Conservation (phyloP, 768 basidiomycete species). For the Ephemerocybe angulata region DNA sequence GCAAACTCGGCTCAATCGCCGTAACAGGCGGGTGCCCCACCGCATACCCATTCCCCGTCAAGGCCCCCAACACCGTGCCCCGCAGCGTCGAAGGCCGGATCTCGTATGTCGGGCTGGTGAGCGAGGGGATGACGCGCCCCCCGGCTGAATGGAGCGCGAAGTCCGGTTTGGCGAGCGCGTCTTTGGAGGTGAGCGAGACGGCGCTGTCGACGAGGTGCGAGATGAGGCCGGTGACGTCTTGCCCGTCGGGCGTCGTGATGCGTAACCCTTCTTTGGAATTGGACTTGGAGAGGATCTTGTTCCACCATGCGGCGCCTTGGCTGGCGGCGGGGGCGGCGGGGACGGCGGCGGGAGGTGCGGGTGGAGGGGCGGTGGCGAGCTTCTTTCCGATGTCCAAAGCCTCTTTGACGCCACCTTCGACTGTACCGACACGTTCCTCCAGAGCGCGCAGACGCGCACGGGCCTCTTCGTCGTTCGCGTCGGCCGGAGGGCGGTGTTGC, state of each 20-base stretch:
- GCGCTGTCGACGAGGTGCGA: conserved; percentile 73
- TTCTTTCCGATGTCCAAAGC: conserved; percentile 63
- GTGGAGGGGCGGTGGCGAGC: conserved; percentile 14
- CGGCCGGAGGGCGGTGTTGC: conserved; percentile 15
- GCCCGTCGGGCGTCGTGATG: conserved; percentile 73
- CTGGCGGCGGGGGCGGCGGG: conserved; percentile 11
- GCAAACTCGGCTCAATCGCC: conserved; percentile 81
- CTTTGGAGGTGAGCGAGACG: conserved; percentile 59
- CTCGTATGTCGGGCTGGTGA: conserved; percentile 80
- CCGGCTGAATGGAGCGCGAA: conserved; percentile 84
- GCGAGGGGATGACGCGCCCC: conserved; percentile 71
- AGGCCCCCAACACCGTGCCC: conserved; percentile 45
- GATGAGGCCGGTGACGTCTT: conserved; percentile 67
- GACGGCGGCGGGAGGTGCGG: conserved; percentile 17
- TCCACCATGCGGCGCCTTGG: conserved; percentile 66
- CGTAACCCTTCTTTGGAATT: conserved; percentile 41
- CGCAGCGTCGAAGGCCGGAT: conserved; percentile 50
- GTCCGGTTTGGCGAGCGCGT: conserved; percentile 77
- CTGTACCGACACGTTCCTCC: conserved; percentile 57
- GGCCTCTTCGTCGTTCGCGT: conserved; percentile 53
- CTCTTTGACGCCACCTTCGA: conserved; percentile 67
- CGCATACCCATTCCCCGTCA: conserved; percentile 60
- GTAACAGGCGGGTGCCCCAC: conserved; percentile 81
- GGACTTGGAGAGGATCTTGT: conserved; percentile 51
- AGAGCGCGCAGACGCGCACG: conserved; percentile 48